A percentile compares a stretch with the other conserved stretches of the same genome.
Conservation (phyloP, 1,284 basidiomycete genomes). For the Tilletia walkeri region DNA sequence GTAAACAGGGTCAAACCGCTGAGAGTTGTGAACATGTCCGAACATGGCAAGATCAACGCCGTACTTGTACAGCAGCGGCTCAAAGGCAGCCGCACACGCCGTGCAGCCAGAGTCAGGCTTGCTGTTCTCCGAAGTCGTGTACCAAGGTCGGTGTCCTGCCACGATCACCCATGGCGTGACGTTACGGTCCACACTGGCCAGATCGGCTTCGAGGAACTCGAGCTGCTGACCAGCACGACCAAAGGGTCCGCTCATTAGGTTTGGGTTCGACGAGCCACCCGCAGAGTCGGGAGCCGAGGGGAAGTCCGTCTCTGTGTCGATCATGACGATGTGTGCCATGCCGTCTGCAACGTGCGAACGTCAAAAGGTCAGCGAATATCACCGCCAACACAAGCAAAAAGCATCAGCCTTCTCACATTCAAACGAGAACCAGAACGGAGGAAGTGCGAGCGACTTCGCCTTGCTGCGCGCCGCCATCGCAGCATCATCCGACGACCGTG, state of each 20-base stretch:
- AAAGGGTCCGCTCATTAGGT: slow-evolving; percentile 26
- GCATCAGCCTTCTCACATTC: neutral
- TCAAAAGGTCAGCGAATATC: slow-evolving; percentile 19
- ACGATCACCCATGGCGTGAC: slow-evolving; percentile 57
- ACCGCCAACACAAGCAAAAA: slow-evolving; percentile 32
- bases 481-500: slow-evolving; percentile 17
- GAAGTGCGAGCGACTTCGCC: slow-evolving; percentile 5
- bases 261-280: slow-evolving; percentile 29
- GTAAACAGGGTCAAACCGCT: slow-evolving; percentile 52
- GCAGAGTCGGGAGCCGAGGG: slow-evolving; percentile 32
- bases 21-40: slow-evolving; percentile 57
- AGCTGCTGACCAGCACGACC: slow-evolving; percentile 28
- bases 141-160: slow-evolving; percentile 42
- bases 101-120: slow-evolving; percentile 44
- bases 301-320: slow-evolving; percentile 46
- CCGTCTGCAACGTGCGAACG: slow-evolving; percentile 26
- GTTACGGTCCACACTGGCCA: slow-evolving; percentile 53
- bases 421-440: slow-evolving; percentile 18
- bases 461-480: slow-evolving; percentile 10
- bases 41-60: slow-evolving; percentile 53
- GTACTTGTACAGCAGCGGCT: slow-evolving; percentile 52
- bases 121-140: slow-evolving; percentile 7
- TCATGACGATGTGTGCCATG: slow-evolving; percentile 38
- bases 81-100: slow-evolving; percentile 54
- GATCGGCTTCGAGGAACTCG: slow-evolving; percentile 47